Evolutionary conservation across 805 yeast species (phyloP).

Genomic region (Ogataea sp.): DNA sequence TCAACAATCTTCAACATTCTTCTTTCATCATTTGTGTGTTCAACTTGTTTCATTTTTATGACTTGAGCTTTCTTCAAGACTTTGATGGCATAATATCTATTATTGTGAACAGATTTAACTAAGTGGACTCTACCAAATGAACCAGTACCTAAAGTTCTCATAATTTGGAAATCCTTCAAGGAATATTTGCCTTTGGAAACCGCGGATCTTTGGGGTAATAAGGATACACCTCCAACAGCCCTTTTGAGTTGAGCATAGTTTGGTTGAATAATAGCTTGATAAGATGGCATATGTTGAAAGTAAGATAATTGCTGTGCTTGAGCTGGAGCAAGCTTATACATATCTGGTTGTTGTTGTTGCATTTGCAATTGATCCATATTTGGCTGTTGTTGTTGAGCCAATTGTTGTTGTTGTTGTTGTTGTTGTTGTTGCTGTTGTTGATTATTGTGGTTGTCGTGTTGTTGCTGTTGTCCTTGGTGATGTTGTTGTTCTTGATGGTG

Average conservation of each 20-base stretch:
- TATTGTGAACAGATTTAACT: constrained; percentile 50
- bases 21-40: constrained; percentile 56
- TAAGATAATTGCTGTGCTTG: constrained; percentile 22
- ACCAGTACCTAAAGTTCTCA: constrained; percentile 54
- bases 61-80: constrained; percentile 50
- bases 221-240: constrained; percentile 16
- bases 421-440: background rate
- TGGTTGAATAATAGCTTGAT: constrained; percentile 28
- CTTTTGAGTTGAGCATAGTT: constrained; percentile 19
- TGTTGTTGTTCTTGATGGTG: background rate
- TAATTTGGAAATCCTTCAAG: constrained; percentile 45
- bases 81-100: constrained; percentile 52
- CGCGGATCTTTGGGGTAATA: constrained; percentile 26
- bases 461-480: background rate
- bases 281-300: constrained; percentile 26
- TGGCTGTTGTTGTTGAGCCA: background rate
- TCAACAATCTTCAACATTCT: constrained; percentile 50
- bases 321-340: constrained; percentile 8
- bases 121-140: constrained; percentile 55
- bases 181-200: constrained; percentile 50
- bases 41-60: constrained; percentile 54
- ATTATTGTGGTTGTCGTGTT: background rate
- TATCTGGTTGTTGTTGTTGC: background rate
- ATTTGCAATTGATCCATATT: background rate
- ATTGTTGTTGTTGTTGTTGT: background rate